Conservation (phyloP, 2,329 filamentous ascomycete genomes). For the Myriosclerotinia curreyana region DNA sequence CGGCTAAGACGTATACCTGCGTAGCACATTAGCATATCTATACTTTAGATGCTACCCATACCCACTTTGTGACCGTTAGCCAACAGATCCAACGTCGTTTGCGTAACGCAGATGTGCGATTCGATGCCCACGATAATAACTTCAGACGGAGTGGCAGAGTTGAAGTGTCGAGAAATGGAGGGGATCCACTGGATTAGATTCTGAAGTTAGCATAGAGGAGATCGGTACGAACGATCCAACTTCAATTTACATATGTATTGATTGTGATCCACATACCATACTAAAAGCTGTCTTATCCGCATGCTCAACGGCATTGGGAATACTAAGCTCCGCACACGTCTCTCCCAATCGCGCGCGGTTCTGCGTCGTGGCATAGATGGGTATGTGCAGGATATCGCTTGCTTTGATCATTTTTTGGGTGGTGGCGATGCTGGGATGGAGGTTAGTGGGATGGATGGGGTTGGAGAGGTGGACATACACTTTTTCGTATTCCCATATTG, state of each 20-base stretch:
- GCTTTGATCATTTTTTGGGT: slow-evolving; percentile 66
- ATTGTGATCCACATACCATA: slow-evolving; percentile 51
- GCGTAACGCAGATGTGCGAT: slow-evolving; percentile 89
- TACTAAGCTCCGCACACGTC: slow-evolving; percentile 69
- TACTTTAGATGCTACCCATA: background rate
- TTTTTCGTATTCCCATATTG: slow-evolving; percentile 81
- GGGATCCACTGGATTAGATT: slow-evolving; percentile 52
- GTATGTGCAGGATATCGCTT: slow-evolving; percentile 64
- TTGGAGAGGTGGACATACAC: slow-evolving; percentile 51
- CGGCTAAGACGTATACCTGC: slow-evolving; percentile 69
- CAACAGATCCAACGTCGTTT: slow-evolving; percentile 82
- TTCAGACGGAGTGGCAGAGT: slow-evolving; percentile 46
- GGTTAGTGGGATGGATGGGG: slow-evolving; percentile 9
- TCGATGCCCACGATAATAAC: slow-evolving; percentile 88
- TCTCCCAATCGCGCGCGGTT: slow-evolving; percentile 73
- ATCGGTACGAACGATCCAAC: background rate
- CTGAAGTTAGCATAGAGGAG: background rate
- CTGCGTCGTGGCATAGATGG: slow-evolving; percentile 84
- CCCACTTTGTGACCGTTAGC: slow-evolving; percentile 68
- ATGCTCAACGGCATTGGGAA: slow-evolving; percentile 52
- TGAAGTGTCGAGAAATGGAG: slow-evolving; percentile 51
- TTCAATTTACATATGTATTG: background rate
- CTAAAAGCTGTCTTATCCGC: slow-evolving; percentile 87
- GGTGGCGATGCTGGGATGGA: slow-evolving; percentile 55
- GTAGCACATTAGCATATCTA: background rate